Evolutionary conservation across 1,284 basidiomycete genomes (phyloP).

Genomic region (Irpex sp.): DNA sequence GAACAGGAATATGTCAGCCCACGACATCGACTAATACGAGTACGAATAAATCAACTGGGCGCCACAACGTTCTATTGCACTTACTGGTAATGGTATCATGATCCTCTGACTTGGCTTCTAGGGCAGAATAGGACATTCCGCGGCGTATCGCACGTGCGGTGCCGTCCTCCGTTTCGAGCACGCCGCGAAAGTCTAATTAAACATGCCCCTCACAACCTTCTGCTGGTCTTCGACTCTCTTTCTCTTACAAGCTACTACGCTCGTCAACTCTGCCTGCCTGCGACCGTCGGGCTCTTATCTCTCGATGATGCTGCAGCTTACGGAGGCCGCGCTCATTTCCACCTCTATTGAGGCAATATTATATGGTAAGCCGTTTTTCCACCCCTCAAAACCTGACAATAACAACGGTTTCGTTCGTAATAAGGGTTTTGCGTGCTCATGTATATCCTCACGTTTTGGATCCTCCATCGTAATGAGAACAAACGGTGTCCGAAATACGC

Average conservation of each 20-base stretch:
- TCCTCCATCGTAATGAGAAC: conserved; percentile 28
- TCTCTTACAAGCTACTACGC: neutral
- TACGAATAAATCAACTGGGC: neutral
- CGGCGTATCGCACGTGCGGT: too few species aligned
- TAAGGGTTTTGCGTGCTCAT: conserved; percentile 35
- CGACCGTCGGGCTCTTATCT: neutral
- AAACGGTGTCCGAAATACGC: conserved; percentile 25
- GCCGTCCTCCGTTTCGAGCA: too few species aligned
- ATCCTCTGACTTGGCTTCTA: neutral
- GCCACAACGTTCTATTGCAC: neutral
- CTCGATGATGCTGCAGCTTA: conserved; percentile 12
- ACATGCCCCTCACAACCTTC: too few species aligned
- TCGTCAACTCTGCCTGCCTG: neutral
- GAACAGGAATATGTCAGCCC: neutral
- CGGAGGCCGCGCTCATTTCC: conserved; percentile 30
- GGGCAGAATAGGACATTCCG: too few species aligned
- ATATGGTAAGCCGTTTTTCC: conserved; percentile 25
- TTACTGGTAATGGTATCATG: neutral
- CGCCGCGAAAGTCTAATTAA: too few species aligned
- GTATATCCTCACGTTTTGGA: conserved; percentile 36
- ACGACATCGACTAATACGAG: neutral
- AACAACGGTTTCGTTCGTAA: neutral
- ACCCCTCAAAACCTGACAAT: neutral
- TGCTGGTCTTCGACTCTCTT: neutral
- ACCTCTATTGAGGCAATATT: conserved; percentile 34